phyloP scores from a whole-genome alignment of 306 rosid genomes.

The Citrullus amarus region DNA sequence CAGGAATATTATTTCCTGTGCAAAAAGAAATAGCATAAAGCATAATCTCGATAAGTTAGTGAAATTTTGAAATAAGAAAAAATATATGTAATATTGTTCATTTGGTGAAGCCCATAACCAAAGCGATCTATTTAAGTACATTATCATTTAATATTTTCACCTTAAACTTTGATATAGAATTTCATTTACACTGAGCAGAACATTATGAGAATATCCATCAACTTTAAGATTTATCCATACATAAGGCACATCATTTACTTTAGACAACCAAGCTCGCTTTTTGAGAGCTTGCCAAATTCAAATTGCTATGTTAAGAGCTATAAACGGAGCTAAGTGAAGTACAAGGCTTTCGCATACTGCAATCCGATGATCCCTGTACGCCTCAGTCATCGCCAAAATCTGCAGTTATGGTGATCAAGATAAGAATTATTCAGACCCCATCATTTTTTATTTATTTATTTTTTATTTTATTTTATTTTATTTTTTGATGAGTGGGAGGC shows the following conservation, averaged over 20 bases:
- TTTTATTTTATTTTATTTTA: no score
- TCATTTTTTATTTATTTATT: no score
- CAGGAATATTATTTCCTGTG: not conserved
- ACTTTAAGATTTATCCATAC: not conserved
- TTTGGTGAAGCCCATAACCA: not conserved
- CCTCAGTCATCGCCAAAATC: not conserved
- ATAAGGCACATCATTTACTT: not conserved
- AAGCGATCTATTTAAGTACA: not conserved
- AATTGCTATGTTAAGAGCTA: conserved; percentile 2
- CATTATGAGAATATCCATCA: not conserved
- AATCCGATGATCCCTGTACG: not conserved
- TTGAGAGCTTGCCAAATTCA: conserved; percentile 7
- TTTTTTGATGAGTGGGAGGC: no score
- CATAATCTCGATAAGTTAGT: not conserved
- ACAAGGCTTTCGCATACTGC: not conserved
- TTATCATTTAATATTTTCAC: not conserved
- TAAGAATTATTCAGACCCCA: not conserved
- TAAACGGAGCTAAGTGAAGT: not conserved
- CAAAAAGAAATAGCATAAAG: not conserved
- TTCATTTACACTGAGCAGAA: conserved; percentile 3
- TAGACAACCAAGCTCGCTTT: not conserved
- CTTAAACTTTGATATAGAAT: not conserved
- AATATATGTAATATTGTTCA: not conserved
- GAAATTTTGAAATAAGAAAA: not conserved
- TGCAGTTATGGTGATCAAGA: not conserved